These are phyloP conservation scores for Salix purpurea DNA, from an alignment of 345 rosid species.

Conservation along the genomic window DNA sequence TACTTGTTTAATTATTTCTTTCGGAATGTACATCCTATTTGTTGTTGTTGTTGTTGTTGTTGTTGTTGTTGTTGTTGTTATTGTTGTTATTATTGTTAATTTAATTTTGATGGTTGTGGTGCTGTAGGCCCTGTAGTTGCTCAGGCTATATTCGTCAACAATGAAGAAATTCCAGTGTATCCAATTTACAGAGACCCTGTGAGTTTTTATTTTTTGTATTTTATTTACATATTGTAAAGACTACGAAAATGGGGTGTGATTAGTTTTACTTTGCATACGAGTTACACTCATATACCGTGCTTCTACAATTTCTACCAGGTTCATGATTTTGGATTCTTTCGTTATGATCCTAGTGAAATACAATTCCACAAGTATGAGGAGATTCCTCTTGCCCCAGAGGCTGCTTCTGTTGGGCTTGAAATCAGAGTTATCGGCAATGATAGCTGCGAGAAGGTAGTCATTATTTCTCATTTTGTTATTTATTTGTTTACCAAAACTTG, in stretches of 20 bases:
- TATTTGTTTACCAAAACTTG: not conserved
- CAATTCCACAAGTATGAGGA: slow-evolving; percentile 79
- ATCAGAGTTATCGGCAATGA: slow-evolving; percentile 97
- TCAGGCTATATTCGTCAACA: slow-evolving; percentile 88
- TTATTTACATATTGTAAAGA: not conserved
- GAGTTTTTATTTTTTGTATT: slow-evolving; percentile 19
- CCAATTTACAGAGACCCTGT: slow-evolving; percentile 92
- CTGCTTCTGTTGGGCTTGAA: slow-evolving; percentile 90
- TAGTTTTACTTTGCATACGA: no score
- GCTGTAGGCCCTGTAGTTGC: slow-evolving; percentile 87
- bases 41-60: accelerated
- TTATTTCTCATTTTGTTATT: not conserved
- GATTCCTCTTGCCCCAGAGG: slow-evolving; percentile 94
- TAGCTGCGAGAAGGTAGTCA: slow-evolving; percentile 86
- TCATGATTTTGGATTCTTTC: slow-evolving; percentile 97
- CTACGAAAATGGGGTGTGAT: not conserved
- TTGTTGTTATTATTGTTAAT: no score
- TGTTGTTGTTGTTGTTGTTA: no score
- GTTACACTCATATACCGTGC: no score
- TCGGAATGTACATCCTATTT: no score
- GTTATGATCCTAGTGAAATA: slow-evolving; percentile 69
- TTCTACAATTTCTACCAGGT: slow-evolving; percentile 43
- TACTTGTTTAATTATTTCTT: no score
- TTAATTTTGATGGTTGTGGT: slow-evolving; percentile 6
- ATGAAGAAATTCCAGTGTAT: slow-evolving; percentile 78